A percentile compares a stretch with the other conserved stretches of the same genome.
Conservation (phyloP, 768 basidiomycete species). For the Termitomyces sp. region DNA sequence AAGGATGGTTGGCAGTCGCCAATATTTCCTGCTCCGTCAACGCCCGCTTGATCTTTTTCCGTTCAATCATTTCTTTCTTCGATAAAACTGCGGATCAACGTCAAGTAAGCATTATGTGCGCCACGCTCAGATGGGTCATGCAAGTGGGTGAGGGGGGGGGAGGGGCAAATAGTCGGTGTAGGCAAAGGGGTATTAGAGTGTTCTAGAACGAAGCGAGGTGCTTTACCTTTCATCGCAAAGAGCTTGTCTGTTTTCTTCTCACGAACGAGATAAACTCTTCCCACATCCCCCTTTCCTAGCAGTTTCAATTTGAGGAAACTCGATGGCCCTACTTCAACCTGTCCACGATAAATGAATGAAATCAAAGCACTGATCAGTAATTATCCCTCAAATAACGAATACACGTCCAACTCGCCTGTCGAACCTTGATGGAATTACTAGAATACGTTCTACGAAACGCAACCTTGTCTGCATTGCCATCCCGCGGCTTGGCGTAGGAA, state of each 20-base stretch:
- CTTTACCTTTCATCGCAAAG: conserved; percentile 97
- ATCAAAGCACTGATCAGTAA: conserved; percentile 2
- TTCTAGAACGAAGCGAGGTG: conserved; percentile 17
- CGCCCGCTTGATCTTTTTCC: conserved; percentile 99
- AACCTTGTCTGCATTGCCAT: conserved; percentile 43
- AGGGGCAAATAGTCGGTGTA: background rate
- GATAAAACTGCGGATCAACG: conserved; percentile 71
- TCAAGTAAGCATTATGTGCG: conserved; percentile 27
- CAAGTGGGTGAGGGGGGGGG: background rate
- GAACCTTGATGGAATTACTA: conserved; percentile 94
- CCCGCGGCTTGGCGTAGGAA: conserved; percentile 35
- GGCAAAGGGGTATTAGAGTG: conserved; percentile 13
- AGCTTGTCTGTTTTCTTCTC: conserved; percentile 97
- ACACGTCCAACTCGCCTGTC: conserved; percentile 50
- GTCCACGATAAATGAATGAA: conserved; percentile 3
- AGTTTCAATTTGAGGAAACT: conserved; percentile 97
- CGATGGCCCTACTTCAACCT: conserved; percentile 92
- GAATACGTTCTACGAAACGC: conserved; percentile 94
- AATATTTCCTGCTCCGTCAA: conserved; percentile 98
- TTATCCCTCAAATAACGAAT: conserved; percentile 3
- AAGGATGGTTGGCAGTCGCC: conserved; percentile 97
- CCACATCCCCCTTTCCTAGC: conserved; percentile 98
- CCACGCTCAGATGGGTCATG: conserved; percentile 20
- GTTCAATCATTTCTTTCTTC: conserved; percentile 99
- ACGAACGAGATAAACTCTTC: conserved; percentile 94